Conservation (phyloP, 106 monocot genomes). For the Ottelia alismoides region DNA sequence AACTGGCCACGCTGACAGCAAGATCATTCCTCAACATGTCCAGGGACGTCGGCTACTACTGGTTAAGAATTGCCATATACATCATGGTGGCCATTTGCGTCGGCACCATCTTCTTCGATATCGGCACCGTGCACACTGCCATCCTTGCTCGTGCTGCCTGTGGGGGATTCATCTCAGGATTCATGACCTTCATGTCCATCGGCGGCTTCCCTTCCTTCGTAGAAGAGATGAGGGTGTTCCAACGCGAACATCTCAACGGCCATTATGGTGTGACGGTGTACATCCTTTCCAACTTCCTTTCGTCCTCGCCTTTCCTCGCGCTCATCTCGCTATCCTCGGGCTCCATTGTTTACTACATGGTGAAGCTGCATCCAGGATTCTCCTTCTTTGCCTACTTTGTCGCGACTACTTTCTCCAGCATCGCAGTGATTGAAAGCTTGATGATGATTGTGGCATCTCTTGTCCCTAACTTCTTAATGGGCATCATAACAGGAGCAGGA, state of each 20-base stretch:
- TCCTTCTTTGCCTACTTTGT: constrained; percentile 43
- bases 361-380: constrained; percentile 44
- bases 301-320: constrained; percentile 64
- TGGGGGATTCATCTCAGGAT: constrained; percentile 68
- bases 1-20: constrained; percentile 50
- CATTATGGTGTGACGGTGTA: constrained; percentile 80
- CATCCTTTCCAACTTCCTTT: constrained; percentile 69
- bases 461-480: constrained; percentile 90
- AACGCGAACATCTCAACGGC: constrained; percentile 58
- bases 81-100: constrained; percentile 58
- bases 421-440: constrained; percentile 74
- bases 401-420: constrained; percentile 36
- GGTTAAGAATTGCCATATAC: constrained; percentile 62
- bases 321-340: constrained; percentile 31
- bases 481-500: constrained; percentile 69
- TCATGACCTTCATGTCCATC: constrained; percentile 99
- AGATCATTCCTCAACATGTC: constrained; percentile 83
- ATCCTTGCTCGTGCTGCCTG: constrained; percentile 70
- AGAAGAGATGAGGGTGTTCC: constrained; percentile 86
- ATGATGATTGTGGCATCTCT: constrained; percentile 90
- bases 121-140: constrained; percentile 68
- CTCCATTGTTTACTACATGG: constrained; percentile 57
- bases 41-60: constrained; percentile 79
- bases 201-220: constrained; percentile 87
- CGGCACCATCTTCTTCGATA: constrained; percentile 60